phyloP scores from a whole-genome alignment of 352 stramenopile genomes.

The Globisporangium okanoganense region DNA sequence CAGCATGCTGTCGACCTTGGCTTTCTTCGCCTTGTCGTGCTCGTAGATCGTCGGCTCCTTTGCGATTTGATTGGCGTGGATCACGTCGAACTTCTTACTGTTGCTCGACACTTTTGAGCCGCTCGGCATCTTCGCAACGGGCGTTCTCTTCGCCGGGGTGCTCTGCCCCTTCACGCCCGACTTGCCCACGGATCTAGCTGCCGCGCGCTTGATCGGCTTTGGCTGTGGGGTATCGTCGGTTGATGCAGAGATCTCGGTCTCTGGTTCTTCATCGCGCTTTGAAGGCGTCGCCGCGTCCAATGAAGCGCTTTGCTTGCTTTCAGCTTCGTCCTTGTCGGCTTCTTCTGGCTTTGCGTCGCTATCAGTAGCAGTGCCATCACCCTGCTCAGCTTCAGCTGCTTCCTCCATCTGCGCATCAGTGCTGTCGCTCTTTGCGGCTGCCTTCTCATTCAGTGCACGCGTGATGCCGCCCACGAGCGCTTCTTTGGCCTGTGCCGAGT shows the following conservation, averaged over 20 bases:
- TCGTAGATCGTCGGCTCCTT: slow-evolving; percentile 15
- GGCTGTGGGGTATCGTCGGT: slow-evolving; percentile 9
- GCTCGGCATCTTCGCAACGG: slow-evolving; percentile 14
- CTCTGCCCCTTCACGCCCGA: neutral
- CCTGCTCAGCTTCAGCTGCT: neutral
- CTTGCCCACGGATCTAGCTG: slow-evolving; percentile 12
- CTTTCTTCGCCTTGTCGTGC: slow-evolving; percentile 12
- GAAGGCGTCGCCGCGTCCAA: neutral
- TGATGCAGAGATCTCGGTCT: neutral
- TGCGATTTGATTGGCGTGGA: slow-evolving; percentile 14
- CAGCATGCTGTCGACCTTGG: slow-evolving; percentile 4
- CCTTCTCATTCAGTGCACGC: neutral
- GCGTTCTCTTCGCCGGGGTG: slow-evolving; percentile 10
- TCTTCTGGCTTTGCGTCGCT: neutral
- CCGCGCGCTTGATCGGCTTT: slow-evolving; percentile 7
- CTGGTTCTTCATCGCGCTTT: neutral
- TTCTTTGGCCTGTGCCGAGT: neutral
- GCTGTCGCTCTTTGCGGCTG: neutral
- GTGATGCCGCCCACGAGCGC: neutral
- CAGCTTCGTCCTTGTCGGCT: neutral
- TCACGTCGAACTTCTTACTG: slow-evolving; percentile 16
- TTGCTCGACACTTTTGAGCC: slow-evolving; percentile 8
- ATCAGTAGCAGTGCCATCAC: neutral
- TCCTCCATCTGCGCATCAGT: neutral
- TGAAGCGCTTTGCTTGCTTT: neutral